Base-by-base conservation (phyloP, 192 early-diverging fungal species). In the Bifiguratus adelaidae region DNA sequence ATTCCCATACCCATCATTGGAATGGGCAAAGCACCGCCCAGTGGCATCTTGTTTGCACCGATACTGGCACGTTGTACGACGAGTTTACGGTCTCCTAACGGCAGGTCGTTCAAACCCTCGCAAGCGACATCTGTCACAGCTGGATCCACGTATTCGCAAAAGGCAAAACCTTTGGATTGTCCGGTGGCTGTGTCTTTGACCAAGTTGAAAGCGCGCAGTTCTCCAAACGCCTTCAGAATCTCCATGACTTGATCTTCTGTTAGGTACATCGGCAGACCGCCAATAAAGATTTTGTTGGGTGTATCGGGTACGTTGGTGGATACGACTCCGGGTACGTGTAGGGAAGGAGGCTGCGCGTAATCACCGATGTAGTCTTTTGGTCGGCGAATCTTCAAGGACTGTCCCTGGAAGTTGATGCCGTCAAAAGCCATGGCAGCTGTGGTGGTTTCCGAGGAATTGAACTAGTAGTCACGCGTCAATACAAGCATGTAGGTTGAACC, bases 181-280 rank as follows among this genome's bases (percentile, higher is more conserved):
- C 78, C 76, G 4, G 78, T 83, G 20, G 65, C 65, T 24, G 53
- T 72, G 41, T 95, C 94, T 53, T 88, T 91, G 6, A 99, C 91
- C 27, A 99, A 55, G 55, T 95, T 93, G 57, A 99, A 99, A 0
- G 88, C 80, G 37, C 78, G 70, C 20, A 99, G 68, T 58, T 89
- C 83, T 40, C 95, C 95, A 83, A 99, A 99, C 0, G 95, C 78
- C 30, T 81, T 78, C 53, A 99, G 58, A 18, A 99, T 65, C 43
- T 99, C 94, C 58, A 85, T 89, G 19, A 97, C 83, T 66, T 99
- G 93, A 29, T 92, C 87, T 18, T 95, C 90, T 23, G 76, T 85
- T 24, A 99, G 68, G 48, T 92, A 89, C 4, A 69, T 65, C 2
- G 95, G 94, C 22, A 99, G 61, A 4, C 91, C 91, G 33, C 92